Evolutionary conservation across 2,329 filamentous ascomycete genomes (phyloP), one percentile per base, ranked within the genome.

Genomic region (Fusarium sp.): DNA sequence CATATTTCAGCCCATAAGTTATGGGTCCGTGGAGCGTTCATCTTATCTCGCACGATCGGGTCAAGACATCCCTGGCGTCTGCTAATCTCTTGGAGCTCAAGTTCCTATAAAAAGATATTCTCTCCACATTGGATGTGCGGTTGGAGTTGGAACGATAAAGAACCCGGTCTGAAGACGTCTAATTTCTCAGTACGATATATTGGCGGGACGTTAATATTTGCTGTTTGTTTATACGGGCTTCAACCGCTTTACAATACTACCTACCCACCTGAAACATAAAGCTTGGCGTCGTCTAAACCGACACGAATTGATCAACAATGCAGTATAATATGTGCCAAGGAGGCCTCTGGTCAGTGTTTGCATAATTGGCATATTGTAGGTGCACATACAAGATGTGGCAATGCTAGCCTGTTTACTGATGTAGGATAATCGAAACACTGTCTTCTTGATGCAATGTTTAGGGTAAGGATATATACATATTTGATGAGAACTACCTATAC

Each of bases 1-100:
- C 36, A 46, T 44, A 44, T 37, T 59, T 64, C 60, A 61, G 60
- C 44, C 43, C 49, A 60, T 56, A 64, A 60, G 21, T 44, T 54
- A 59, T 59, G 56, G 56, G 43, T 31, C 54, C 11, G 29, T 46
- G 48, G 56, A 32, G 48, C 48, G 29, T 38, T 59, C 55, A 59
- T 59, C 55, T 59, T 35, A 54, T 54, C 56, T 59, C 31, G 17
- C 27, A 42, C 42, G 48, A 47, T 59, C 54, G 54, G 54, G 49
- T 59, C 41, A 42, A 27, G 36, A 37, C 17, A 38, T 23, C 42
- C 57, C 38, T 54, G 37, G 27, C 14, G 15, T 57, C n/a, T 35
- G 3, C 41, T n/a, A 36, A 25, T 41, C 37, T 43, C 27, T 10
- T 13, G n/a, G 23, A 31, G 29, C 35, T 19, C 19, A 19, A 19